Evolutionary conservation across 148 eudicot genomes (phyloP), one percentile per base, ranked within the genome.

Genomic region (Polygonum aviculare): DNA sequence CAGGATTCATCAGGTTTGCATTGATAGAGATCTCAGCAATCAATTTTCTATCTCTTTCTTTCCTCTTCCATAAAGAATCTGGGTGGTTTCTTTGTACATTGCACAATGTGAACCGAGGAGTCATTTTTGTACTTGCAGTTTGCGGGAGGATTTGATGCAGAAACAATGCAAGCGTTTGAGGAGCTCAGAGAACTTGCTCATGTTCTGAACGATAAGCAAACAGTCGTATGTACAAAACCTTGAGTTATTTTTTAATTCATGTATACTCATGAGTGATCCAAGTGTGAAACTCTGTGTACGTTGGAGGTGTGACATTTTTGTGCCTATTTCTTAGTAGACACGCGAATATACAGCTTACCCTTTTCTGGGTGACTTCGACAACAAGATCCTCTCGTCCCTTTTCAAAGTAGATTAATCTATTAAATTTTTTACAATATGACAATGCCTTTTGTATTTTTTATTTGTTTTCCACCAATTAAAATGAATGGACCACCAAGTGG

Each of bases 101-200:
- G 45, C 45, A 1, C 45, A 1, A 7, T 57, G 35, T 26, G 67
- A 60, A 60, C 5, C 16, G 19, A 67, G 44, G 26, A 12, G 2
- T 22, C 2, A 0, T 38, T 12, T 69, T 69, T 33, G 33, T 45
- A 36, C 15, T 41, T 47, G 83, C 93, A 92, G 97, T 92, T 92
- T 85, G 97, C 97, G 71, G 97, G 97, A 83, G 97, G 97, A 76
- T 90, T 92, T 85, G 94, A 92, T 80, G 89, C 86, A 19, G 97
- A 90, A 80, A 92, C 97, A 35, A 92, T 92, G 97, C 89, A 85
- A 40, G 97, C 94, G 57, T 92, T 92, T 76, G 97, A 92, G 85
- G 89, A 92, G 84, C 94, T 92, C 52, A 85, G 97, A 18, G 77
- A 81, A 69, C 90, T 90, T 50, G 90, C 94, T 12, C 83, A 85